Evolutionary conservation across 208 protist species (phyloP).

Genomic region (Trypanosoma congolense): DNA sequence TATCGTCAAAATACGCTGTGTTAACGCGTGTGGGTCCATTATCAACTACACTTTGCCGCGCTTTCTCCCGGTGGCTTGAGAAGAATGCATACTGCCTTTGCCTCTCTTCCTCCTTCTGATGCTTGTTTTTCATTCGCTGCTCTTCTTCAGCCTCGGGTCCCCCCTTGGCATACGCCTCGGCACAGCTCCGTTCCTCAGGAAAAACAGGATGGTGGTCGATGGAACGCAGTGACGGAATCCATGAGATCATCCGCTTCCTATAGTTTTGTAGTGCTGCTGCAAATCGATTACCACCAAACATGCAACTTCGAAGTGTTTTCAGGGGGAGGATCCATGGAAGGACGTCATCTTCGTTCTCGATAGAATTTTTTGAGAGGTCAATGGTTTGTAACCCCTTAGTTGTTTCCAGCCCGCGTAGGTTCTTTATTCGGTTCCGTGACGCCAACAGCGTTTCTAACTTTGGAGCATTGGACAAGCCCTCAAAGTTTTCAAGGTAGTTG

Average conservation of each 20-base stretch:
- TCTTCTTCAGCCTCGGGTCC: constrained; percentile 41
- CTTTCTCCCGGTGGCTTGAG: constrained; percentile 14
- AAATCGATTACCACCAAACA: constrained; percentile 80
- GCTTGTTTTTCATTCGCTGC: constrained; percentile 25
- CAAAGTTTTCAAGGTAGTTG: constrained; percentile 53
- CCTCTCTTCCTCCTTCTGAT: constrained; percentile 19
- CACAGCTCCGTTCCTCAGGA: constrained; percentile 55
- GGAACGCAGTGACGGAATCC: constrained; percentile 44
- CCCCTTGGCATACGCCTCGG: constrained; percentile 56
- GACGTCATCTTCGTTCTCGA: constrained; percentile 16
- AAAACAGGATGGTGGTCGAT: constrained; percentile 76
- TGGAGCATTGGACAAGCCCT: constrained; percentile 34
- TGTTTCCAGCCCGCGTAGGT: constrained; percentile 20
- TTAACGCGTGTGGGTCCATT: constrained; percentile 4
- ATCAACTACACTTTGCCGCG: background rate
- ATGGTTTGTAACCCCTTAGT: constrained; percentile 21
- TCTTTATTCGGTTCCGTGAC: constrained; percentile 37
- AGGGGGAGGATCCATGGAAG: constrained; percentile 13
- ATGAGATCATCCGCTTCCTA: constrained; percentile 72
- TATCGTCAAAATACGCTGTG: constrained; percentile 19
- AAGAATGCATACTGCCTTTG: constrained; percentile 42
- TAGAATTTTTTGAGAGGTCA: constrained; percentile 43
- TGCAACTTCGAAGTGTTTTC: constrained; percentile 54
- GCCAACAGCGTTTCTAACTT: constrained; percentile 52
- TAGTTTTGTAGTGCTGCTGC: constrained; percentile 46